Percentiles rank a stretch among this genome's conserved stretches.
Conservation (phyloP, 1,284 basidiomycete species). For the Takashimella koratensis region DNA sequence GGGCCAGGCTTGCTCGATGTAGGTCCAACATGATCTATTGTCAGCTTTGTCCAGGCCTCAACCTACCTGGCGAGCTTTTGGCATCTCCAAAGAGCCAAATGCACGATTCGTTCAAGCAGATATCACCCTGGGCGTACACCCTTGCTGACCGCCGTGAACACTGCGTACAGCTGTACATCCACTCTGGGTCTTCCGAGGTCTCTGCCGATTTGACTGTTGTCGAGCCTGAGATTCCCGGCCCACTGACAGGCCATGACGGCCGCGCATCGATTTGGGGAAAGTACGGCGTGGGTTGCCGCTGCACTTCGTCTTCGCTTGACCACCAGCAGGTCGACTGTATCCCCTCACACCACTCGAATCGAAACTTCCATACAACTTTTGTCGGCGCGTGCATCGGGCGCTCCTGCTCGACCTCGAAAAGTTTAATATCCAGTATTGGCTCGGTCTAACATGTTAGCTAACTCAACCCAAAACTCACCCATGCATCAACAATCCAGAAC, state of each 20-base stretch:
- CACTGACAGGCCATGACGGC: constrained; percentile 13
- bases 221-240: constrained; percentile 12
- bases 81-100: neutral
- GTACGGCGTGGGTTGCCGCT: constrained; percentile 3
- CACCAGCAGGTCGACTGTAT: constrained; percentile 38
- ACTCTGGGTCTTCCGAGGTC: neutral
- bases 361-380: constrained; percentile 36
- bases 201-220: constrained; percentile 9
- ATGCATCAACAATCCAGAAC: constrained; percentile 47
- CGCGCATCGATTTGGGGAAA: neutral
- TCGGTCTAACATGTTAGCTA: constrained; percentile 25
- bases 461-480: constrained; percentile 24
- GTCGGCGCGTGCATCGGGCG: neutral
- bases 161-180: neutral
- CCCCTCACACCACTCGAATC: constrained; percentile 40
- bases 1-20: constrained; percentile 2
- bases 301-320: constrained; percentile 8
- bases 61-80: neutral
- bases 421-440: constrained; percentile 16
- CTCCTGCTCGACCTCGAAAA: neutral
- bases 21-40: neutral
- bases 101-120: constrained; percentile 18
- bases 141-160: neutral
- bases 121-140: constrained; percentile 10
- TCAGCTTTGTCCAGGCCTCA: too few species aligned